Evolutionary conservation across 176 grass and related monocot species (phyloP), one percentile per base, ranked within the genome.

Genomic region (Zoysia japonica): DNA sequence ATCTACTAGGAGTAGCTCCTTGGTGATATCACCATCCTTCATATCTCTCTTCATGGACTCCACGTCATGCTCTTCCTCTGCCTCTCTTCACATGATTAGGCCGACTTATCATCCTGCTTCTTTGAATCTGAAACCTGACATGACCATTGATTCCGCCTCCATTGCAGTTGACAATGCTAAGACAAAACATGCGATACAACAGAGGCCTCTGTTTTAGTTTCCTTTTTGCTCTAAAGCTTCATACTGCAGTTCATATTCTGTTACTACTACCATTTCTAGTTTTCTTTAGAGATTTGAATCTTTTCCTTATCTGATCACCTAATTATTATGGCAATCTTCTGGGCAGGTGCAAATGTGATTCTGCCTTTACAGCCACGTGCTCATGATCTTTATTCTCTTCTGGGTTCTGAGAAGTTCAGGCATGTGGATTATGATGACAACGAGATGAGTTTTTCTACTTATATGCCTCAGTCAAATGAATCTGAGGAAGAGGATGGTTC

Each of bases 401-500:
- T 82, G 61, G 49, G 43, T 81, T 88, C 86, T 53, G 86, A 95
- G 19, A 89, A 84, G 67, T 92, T 90, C 76, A 70, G 64, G 77
- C 80, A 93, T 81, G 74, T 74, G 47, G 77, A 90, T 77, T 72
- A 88, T 81, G 51, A 85, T 80, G 80, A 75, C 51, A 80, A 79
- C 46, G 79, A 80, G 19, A n/a, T 85, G 9, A 61, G 74, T 28
- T 81, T 82, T 86, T 84, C 78, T 69, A 81, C 63, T 52, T 88
- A 77, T 42, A 60, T 83, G 61, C 67, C 51, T 49, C 81, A 87
- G 36, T 80, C 84, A 12, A 88, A 95, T 78, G 78, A 78, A 66
- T 80, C 88, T 43, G 89, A 92, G 65, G 87, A 91, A 84, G 88
- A 83, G 48, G 74, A 84, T 87, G 83, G 72, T 88, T 91, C 86